Evolutionary conservation across 495 filamentous ascomycete genomes (phyloP).

Genomic region (Neurospora hispaniola): DNA sequence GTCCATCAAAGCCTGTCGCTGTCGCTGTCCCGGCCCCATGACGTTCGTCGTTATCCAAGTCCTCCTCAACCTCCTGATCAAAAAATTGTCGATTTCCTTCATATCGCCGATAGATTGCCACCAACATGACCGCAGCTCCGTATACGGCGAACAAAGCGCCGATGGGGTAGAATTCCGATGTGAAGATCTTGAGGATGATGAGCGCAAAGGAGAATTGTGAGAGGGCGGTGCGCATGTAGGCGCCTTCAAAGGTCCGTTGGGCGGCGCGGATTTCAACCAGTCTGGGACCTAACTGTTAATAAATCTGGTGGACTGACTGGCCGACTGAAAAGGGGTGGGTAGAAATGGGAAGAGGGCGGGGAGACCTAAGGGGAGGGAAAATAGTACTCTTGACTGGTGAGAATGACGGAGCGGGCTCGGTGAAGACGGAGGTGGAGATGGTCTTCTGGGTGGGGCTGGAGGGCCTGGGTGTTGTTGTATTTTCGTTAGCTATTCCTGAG

Average conservation of each 20-base stretch:
- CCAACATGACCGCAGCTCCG: conserved; percentile 71
- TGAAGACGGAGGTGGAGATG: conserved; percentile 58
- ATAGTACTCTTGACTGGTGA: conserved; percentile 57
- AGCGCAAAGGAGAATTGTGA: conserved; percentile 91
- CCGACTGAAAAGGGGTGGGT: too few species aligned
- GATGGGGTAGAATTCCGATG: conserved; percentile 84
- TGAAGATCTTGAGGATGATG: conserved; percentile 93
- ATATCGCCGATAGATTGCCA: conserved; percentile 69
- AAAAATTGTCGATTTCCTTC: conserved; percentile 94
- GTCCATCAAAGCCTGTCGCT: background rate
- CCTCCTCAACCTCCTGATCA: conserved; percentile 46
- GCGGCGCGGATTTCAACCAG: conserved; percentile 89
- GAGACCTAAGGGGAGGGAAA: background rate
- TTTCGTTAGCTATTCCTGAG: background rate
- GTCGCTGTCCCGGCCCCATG: background rate
- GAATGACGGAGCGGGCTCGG: conserved; percentile 71
- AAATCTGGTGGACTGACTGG: too few species aligned
- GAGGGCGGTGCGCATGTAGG: conserved; percentile 88
- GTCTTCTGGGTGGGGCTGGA: conserved; percentile 44
- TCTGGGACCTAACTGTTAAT: background rate
- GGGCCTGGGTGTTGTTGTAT: conserved; percentile 15
- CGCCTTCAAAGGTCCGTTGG: conserved; percentile 93
- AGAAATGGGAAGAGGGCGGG: too few species aligned
- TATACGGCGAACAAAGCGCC: conserved; percentile 88
- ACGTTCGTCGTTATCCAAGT: background rate